A percentile compares a stretch with the other conserved stretches of the same genome.
Evolutionary conservation across 371 early-diverging fungal species (phyloP).

Genomic region (Mucor racemosus): DNA sequence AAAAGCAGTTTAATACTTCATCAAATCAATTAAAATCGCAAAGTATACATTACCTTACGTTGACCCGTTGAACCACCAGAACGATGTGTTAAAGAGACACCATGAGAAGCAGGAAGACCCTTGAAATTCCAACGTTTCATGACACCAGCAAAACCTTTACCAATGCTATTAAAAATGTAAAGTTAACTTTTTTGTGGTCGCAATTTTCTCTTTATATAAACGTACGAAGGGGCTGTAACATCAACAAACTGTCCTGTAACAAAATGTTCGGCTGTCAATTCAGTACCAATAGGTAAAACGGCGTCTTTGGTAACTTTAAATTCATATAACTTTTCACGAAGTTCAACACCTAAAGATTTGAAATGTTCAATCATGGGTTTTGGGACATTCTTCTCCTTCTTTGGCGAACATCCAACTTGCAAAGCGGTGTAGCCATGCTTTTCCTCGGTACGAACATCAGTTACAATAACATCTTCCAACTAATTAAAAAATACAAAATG

Average conservation of each 20-base stretch:
- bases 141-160: slow-evolving; percentile 96
- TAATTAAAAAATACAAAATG: slow-evolving; percentile 28
- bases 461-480: slow-evolving; percentile 78
- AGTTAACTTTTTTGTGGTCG: background rate
- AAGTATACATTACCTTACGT: slow-evolving; percentile 62
- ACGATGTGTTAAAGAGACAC: slow-evolving; percentile 91
- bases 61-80: slow-evolving; percentile 95
- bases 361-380: slow-evolving; percentile 82
- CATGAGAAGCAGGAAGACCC: slow-evolving; percentile 94
- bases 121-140: slow-evolving; percentile 97
- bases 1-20: background rate
- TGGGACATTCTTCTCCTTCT: slow-evolving; percentile 63
- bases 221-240: slow-evolving; percentile 81
- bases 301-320: slow-evolving; percentile 90
- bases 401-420: slow-evolving; percentile 82
- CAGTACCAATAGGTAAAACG: slow-evolving; percentile 79
- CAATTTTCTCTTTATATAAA: background rate
- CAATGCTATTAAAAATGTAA: slow-evolving; percentile 59
- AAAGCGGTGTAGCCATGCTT: slow-evolving; percentile 71
- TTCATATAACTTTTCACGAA: slow-evolving; percentile 80
- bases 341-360: slow-evolving; percentile 68
- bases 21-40: background rate
- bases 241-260: slow-evolving; percentile 95
- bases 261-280: slow-evolving; percentile 86
- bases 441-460: slow-evolving; percentile 65